Conservation (phyloP, 139 green algal genomes). For the Chlorella sorokiniana region DNA sequence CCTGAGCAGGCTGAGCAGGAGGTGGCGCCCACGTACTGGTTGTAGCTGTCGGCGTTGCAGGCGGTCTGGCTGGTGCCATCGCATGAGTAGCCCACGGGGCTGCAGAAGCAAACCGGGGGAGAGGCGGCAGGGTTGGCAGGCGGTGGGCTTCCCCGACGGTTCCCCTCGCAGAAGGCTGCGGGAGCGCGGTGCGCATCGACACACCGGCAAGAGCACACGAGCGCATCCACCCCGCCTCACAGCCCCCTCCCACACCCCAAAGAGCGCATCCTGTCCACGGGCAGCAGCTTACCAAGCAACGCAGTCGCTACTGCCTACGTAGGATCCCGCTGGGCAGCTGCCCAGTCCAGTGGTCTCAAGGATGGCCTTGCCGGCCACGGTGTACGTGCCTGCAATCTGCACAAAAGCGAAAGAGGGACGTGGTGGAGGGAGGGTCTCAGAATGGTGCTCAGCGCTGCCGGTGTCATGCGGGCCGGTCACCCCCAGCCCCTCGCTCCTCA, state of each 20-base stretch:
- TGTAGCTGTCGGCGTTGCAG: not conserved
- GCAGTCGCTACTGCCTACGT: not conserved
- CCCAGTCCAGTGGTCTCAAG: not conserved
- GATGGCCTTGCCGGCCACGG: not conserved
- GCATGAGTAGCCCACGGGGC: not conserved
- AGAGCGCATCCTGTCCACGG: too few relatives aligned
- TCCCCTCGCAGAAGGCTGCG: not conserved
- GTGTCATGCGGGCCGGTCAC: not conserved
- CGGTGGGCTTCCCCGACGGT: not conserved
- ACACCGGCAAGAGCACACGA: not conserved
- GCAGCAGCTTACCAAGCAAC: not conserved
- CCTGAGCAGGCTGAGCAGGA: not conserved
- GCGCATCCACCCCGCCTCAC: not conserved
- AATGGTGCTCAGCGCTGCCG: too few relatives aligned
- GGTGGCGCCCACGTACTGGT: not conserved
- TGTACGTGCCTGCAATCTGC: not conserved
- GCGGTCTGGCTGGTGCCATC: not conserved
- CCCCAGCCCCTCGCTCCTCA: not conserved
- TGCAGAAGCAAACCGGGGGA: not conserved
- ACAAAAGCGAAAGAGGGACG: too few relatives aligned
- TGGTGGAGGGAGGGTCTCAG: too few relatives aligned
- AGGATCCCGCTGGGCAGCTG: not conserved
- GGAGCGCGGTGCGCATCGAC: not conserved
- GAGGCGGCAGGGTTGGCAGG: not conserved
- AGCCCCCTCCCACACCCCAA: not conserved